These are phyloP conservation scores for Trapa incisa DNA, from an alignment of 345 rosid genomes.

Conservation along the genomic window DNA sequence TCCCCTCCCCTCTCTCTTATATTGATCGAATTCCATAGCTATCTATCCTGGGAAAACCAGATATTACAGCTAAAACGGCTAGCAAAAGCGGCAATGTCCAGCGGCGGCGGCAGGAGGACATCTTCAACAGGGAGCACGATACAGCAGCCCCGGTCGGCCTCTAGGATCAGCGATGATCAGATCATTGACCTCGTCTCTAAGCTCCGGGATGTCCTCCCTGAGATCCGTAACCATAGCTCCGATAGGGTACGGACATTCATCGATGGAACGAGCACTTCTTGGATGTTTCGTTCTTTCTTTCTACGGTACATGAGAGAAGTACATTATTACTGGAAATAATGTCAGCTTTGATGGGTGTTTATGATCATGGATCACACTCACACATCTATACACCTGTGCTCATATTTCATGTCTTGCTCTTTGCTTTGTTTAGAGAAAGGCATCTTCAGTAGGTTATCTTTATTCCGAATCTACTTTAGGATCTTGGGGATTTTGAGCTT, in stretches of 20 bases:
- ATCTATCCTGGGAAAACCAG: neutral
- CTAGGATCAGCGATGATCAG: slow-evolving; percentile 84
- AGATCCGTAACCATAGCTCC: slow-evolving; percentile 65
- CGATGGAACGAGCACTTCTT: no score
- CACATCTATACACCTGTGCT: no score
- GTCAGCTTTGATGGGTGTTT: neutral
- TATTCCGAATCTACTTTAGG: no score
- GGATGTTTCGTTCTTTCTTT: neutral
- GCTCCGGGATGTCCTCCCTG: slow-evolving; percentile 72
- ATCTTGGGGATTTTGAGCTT: no score
- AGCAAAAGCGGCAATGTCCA: slow-evolving; percentile 37
- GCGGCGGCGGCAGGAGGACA: slow-evolving; percentile 20
- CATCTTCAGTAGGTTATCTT: no score
- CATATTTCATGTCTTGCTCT: no score
- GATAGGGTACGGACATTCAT: slow-evolving; percentile 34
- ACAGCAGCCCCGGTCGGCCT: slow-evolving; percentile 42
- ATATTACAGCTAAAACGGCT: neutral
- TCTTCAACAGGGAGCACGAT: slow-evolving; percentile 22
- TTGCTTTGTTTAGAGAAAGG: no score
- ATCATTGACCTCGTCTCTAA: slow-evolving; percentile 72
- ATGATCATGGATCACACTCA: no score
- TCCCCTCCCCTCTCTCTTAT: neutral
- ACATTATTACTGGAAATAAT: no score
- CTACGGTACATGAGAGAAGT: neutral
- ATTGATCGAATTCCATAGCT: neutral